Percentiles rank a stretch among this genome's conserved stretches.
Conservation (phyloP, 441 rosid species). For the Adansonia rubrostipa region DNA sequence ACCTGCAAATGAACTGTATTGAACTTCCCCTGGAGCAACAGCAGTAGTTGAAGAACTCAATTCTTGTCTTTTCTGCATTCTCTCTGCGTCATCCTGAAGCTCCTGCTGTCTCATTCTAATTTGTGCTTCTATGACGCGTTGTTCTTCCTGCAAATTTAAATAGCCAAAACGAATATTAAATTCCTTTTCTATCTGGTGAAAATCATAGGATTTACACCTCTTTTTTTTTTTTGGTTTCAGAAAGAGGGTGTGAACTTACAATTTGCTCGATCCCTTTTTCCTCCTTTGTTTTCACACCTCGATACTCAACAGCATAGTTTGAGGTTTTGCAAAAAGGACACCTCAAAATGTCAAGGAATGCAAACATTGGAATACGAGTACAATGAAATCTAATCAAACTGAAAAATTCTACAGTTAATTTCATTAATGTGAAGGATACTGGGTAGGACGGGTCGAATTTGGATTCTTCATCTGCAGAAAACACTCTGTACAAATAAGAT, state of each 20-base stretch:
- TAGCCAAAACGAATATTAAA: not conserved
- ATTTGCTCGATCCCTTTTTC: constrained; percentile 94
- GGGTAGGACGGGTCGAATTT: constrained; percentile 88
- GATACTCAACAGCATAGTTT: constrained; percentile 94
- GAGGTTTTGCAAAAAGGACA: constrained; percentile 98
- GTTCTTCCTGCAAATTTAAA: constrained; percentile 77
- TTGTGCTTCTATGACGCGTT: constrained; percentile 95
- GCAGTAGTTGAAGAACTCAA: constrained; percentile 59
- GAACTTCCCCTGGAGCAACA: constrained; percentile 60
- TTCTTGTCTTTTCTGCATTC: constrained; percentile 78
- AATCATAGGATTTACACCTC: not conserved
- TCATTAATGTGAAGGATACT: constrained; percentile 69
- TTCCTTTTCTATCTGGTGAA: not conserved
- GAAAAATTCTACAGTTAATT: constrained; percentile 14
- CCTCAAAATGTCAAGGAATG: constrained; percentile 61
- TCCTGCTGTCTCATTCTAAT: constrained; percentile 91
- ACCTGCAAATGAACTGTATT: constrained; percentile 67
- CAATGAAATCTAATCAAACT: not conserved
- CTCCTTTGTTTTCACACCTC: constrained; percentile 93
- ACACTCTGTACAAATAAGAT: constrained; percentile 68
- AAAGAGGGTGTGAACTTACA: constrained; percentile 51
- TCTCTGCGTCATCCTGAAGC: constrained; percentile 88
- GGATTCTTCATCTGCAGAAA: constrained; percentile 99
- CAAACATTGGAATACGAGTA: constrained; percentile 17
- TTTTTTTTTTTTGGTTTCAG: not conserved